Conservation (phyloP, 192 early-diverging fungal genomes). For the Bifiguratus adelaidae region DNA sequence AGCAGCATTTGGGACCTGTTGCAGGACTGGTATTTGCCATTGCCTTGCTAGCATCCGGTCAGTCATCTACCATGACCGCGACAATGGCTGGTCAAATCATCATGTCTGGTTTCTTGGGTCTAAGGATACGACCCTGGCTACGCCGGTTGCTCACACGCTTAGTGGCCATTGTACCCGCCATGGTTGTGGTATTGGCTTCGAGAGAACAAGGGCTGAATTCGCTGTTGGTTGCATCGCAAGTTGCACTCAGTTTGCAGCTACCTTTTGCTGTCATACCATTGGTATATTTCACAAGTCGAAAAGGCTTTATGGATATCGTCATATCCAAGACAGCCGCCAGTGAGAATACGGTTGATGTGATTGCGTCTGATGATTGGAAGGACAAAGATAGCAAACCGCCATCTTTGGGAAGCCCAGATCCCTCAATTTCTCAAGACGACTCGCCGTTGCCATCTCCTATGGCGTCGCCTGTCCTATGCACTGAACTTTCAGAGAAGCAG, state of each 20-base stretch:
- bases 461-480: too few species aligned
- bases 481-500: too few species aligned
- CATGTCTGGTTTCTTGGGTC: conserved; percentile 69
- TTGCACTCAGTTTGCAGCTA: conserved; percentile 68
- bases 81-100: conserved; percentile 82
- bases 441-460: too few species aligned
- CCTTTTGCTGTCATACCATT: conserved; percentile 79
- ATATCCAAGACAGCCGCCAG: too few species aligned
- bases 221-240: conserved; percentile 61
- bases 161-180: conserved; percentile 62
- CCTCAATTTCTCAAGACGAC: too few species aligned
- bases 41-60: conserved; percentile 66
- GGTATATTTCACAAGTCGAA: conserved; percentile 50
- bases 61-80: conserved; percentile 68
- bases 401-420: too few species aligned
- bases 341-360: too few species aligned
- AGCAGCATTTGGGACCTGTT: conserved; percentile 40
- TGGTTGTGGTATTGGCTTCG: conserved; percentile 48
- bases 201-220: conserved; percentile 52
- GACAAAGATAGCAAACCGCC: too few species aligned
- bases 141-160: conserved; percentile 59
- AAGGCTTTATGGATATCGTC: conserved; percentile 35
- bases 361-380: too few species aligned
- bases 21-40: conserved; percentile 66
- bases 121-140: conserved; percentile 48